These are phyloP conservation scores for Talaromyces amestolkiae DNA, from an alignment of 2,329 filamentous ascomycete genomes.

Conservation along the genomic window DNA sequence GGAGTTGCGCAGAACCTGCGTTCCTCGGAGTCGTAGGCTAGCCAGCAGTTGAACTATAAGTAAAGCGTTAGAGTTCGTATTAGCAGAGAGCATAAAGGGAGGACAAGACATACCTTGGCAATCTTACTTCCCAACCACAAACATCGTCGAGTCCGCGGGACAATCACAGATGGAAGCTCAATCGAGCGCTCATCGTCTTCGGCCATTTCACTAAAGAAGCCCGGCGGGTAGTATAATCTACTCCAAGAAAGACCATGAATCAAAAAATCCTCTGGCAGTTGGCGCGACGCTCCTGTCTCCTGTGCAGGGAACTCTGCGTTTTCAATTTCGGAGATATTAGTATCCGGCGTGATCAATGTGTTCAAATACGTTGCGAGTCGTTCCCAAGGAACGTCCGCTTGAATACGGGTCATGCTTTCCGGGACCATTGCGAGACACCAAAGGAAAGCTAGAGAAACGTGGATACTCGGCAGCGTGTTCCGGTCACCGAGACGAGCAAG, in stretches of 20 bases:
- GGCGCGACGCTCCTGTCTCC: slow-evolving; percentile 41
- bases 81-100: neutral
- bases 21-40: slow-evolving; percentile 34
- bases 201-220: slow-evolving; percentile 51
- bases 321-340: slow-evolving; percentile 37
- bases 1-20: slow-evolving; percentile 35
- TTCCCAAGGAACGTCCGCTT: slow-evolving; percentile 51
- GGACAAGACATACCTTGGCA: slow-evolving; percentile 38
- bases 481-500: slow-evolving; percentile 50
- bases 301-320: slow-evolving; percentile 41
- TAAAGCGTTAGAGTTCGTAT: neutral
- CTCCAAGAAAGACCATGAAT: slow-evolving; percentile 58
- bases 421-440: slow-evolving; percentile 42
- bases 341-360: slow-evolving; percentile 45
- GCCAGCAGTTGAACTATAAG: slow-evolving; percentile 39
- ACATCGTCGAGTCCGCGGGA: slow-evolving; percentile 51
- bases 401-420: slow-evolving; percentile 39
- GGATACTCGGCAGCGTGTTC: slow-evolving; percentile 55
- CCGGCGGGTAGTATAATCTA: slow-evolving; percentile 47
- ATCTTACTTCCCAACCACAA: slow-evolving; percentile 49
- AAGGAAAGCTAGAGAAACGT: slow-evolving; percentile 56
- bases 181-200: slow-evolving; percentile 57
- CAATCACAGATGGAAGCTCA: slow-evolving; percentile 50
- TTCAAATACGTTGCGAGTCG: slow-evolving; percentile 54
- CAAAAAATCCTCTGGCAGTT: slow-evolving; percentile 59